Evolutionary conservation across 2,329 filamentous ascomycete genomes (phyloP), one percentile per base, ranked within the genome.

Genomic region (Huntiella omanensis): DNA sequence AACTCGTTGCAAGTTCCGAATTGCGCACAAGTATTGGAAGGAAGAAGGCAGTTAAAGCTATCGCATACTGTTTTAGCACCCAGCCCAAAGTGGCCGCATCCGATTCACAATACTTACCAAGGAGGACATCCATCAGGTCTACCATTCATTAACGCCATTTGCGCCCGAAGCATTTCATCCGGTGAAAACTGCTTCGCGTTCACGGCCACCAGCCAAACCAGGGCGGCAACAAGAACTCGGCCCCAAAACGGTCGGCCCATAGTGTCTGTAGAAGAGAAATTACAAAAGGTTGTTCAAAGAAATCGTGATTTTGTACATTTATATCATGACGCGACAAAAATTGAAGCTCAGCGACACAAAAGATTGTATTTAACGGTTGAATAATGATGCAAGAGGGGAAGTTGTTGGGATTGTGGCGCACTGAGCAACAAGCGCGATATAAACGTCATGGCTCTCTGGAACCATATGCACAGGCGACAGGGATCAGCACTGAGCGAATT

Each of bases 1-100:
- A 77, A 86, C 56, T 80, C 76, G 61, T 91, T 92, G 62, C 91
- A 98, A 33, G 77, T 71, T 33, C 86, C 82, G 59, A 82, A 98
- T 64, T 98, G 91, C 52, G 83, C 77, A 62, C 91, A 98, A 52
- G 77, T 78, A 61, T 94, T 92, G 52, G 83, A 84, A 22, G 91
- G 87, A 12, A 98, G 74, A 49, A 95, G 82, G 66, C 91, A 98
- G 73, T 98, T 96, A 71, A 98, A 98, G 68, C 91, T 88, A 53
- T 55, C 13, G 11, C 15, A 58, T 60, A 38, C n/a, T 17, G 17
- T 33, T 8, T 37, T 28, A 46, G 65, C 67, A 56, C 10, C 7
- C 22, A 28, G 7, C 3, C 8, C 22, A 28, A 28, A 8, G 8
- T 7, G 6, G 22, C 10, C 22, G 8, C 22, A 22, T 57, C 45